Evolutionary conservation across 2,329 filamentous ascomycete species (phyloP).

Genomic region (Ophiostoma fasciatum): DNA sequence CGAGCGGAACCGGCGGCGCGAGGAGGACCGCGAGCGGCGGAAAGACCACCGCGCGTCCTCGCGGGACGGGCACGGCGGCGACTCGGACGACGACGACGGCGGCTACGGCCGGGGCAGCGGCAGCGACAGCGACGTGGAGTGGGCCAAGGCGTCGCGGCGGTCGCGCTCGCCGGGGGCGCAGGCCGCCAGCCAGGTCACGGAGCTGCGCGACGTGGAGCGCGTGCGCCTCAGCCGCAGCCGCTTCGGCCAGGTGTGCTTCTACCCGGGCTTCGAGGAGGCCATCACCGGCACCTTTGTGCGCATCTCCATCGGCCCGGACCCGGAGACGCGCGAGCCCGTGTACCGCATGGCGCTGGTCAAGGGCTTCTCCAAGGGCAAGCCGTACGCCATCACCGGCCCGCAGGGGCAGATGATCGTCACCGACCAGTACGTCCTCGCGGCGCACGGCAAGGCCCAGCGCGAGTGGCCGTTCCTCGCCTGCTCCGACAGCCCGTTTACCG

Average conservation of each 20-base stretch:
- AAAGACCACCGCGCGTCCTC: slow-evolving; percentile 31
- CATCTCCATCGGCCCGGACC: slow-evolving; percentile 67
- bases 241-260: slow-evolving; percentile 86
- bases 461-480: slow-evolving; percentile 85
- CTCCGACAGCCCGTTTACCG: slow-evolving; percentile 74
- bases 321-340: slow-evolving; percentile 53
- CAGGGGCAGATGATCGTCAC: slow-evolving; percentile 68
- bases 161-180: slow-evolving; percentile 41
- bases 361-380: slow-evolving; percentile 62
- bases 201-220: slow-evolving; percentile 69
- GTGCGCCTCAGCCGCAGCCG: slow-evolving; percentile 71
- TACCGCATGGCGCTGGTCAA: slow-evolving; percentile 88
- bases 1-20: slow-evolving; percentile 46
- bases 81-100: slow-evolving; percentile 38
- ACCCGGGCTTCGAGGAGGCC: slow-evolving; percentile 71
- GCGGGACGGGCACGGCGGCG: slow-evolving; percentile 14
- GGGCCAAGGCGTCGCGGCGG: slow-evolving; percentile 41
- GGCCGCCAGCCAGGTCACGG: slow-evolving; percentile 53
- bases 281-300: slow-evolving; percentile 77
- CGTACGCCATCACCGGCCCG: slow-evolving; percentile 65
- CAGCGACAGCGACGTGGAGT: slow-evolving; percentile 76
- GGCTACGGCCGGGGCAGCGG: too few species aligned
- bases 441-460: slow-evolving; percentile 69
- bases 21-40: slow-evolving; percentile 46
- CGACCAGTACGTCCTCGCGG: slow-evolving; percentile 68